These are phyloP conservation scores for Lophium mytilinum DNA, from an alignment of 495 filamentous ascomycete genomes.

Conservation along the genomic window DNA sequence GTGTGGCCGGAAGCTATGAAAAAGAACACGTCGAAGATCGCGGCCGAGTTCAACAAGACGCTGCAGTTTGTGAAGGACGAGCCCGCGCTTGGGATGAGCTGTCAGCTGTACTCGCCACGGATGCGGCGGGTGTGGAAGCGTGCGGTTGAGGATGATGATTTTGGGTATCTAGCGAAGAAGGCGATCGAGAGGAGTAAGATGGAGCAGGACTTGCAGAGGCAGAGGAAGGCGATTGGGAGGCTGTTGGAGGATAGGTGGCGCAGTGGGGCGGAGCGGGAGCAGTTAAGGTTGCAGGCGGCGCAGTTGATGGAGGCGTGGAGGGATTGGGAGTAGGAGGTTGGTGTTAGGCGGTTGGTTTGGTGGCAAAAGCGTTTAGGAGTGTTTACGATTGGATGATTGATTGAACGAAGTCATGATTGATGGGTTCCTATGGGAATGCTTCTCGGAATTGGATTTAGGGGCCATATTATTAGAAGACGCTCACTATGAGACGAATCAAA, in stretches of 20 bases:
- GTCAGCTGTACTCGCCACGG: slow-evolving; percentile 67
- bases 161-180: slow-evolving; percentile 60
- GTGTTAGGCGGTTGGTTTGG: no score
- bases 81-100: slow-evolving; percentile 45
- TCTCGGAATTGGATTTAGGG: no score
- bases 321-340: slow-evolving; percentile 10
- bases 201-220: slow-evolving; percentile 25
- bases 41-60: slow-evolving; percentile 46
- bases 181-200: slow-evolving; percentile 50
- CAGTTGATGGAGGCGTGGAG: slow-evolving; percentile 11
- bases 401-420: no score
- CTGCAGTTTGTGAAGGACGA: slow-evolving; percentile 41
- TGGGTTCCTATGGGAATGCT: no score
- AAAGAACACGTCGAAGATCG: slow-evolving; percentile 43
- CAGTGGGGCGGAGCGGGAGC: slow-evolving; percentile 3
- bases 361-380: no score
- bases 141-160: slow-evolving; percentile 52
- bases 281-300: background rate
- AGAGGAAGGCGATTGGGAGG: slow-evolving; percentile 20
- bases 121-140: slow-evolving; percentile 59
- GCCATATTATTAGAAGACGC: no score
- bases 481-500: no score
- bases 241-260: slow-evolving; percentile 8
- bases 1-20: slow-evolving; percentile 54
- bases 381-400: no score